These are phyloP conservation scores for Candida cerambycidarum DNA, from an alignment of 805 yeast species.

Conservation along the genomic window DNA sequence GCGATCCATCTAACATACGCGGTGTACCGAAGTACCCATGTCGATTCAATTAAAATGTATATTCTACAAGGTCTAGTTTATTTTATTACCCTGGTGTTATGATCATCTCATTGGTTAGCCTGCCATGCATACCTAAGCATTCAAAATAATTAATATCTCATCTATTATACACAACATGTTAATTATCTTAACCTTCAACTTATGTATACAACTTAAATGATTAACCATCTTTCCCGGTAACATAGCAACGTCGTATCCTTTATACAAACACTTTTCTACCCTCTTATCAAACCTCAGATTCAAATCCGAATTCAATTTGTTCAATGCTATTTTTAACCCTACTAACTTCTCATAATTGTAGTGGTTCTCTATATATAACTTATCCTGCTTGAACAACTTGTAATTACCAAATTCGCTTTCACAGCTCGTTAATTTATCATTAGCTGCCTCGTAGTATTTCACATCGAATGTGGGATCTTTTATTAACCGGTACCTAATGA, in stretches of 20 bases:
- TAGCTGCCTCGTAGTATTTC: slow-evolving; percentile 11
- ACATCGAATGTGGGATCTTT: slow-evolving; percentile 8
- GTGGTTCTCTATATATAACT: slow-evolving; percentile 5
- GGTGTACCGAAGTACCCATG: too few relatives aligned
- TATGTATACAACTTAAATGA: slow-evolving; percentile 13
- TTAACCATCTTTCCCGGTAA: slow-evolving; percentile 3
- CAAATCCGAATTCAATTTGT: slow-evolving; percentile 12
- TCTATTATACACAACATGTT: slow-evolving; percentile 12
- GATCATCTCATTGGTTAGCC: too few relatives aligned
- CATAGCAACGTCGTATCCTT: background rate
- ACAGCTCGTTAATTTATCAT: slow-evolving; percentile 11
- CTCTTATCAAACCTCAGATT: slow-evolving; percentile 10
- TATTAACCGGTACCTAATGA: slow-evolving; percentile 2
- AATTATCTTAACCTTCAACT: slow-evolving; percentile 11
- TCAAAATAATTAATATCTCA: slow-evolving; percentile 14
- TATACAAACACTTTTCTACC: background rate
- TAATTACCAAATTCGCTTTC: slow-evolving; percentile 6
- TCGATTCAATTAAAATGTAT: too few relatives aligned
- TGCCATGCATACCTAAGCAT: too few relatives aligned
- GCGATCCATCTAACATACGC: too few relatives aligned
- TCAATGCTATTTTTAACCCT: slow-evolving; percentile 12
- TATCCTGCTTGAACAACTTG: slow-evolving; percentile 11
- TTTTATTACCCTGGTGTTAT: too few relatives aligned
- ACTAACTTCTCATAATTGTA: slow-evolving; percentile 12
- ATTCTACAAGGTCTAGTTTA: too few relatives aligned